A percentile compares a stretch with the other conserved stretches of the same genome.
Evolutionary conservation across 2,329 filamentous ascomycete genomes (phyloP).

Genomic region (Alternaria arbusti): DNA sequence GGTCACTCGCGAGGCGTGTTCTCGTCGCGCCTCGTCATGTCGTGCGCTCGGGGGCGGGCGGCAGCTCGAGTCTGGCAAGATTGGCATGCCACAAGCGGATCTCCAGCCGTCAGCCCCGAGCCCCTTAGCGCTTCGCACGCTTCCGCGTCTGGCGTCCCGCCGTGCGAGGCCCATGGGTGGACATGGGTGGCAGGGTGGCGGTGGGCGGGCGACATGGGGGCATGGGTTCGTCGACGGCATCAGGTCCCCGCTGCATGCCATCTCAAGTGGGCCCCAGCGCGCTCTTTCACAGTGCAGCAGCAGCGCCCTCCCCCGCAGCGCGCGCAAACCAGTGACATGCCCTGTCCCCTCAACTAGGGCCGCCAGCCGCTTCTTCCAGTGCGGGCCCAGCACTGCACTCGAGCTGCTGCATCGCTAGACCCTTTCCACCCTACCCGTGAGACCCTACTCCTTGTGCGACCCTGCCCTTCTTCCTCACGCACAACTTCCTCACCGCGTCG

Average conservation of each 20-base stretch:
- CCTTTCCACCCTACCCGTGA: constrained; percentile 10
- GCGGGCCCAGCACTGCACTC: constrained; percentile 8
- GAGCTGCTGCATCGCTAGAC: constrained; percentile 11
- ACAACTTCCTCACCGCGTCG: constrained; percentile 1
- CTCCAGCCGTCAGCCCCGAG: constrained; percentile 11
- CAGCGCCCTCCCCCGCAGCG: constrained; percentile 14
- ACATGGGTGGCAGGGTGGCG: not conserved
- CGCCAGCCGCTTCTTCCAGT: constrained; percentile 13
- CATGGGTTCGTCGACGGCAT: constrained; percentile 11
- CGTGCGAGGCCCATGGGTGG: not conserved
- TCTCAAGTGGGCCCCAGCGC: constrained; percentile 4
- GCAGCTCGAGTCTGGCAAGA: constrained; percentile 5
- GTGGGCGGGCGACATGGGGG: not conserved
- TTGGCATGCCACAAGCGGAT: constrained; percentile 10
- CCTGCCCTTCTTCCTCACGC: constrained; percentile 4
- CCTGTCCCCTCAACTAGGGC: constrained; percentile 13
- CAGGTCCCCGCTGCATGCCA: constrained; percentile 18
- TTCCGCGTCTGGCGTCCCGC: constrained; percentile 14
- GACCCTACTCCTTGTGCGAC: constrained; percentile 15
- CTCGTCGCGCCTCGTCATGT: not conserved
- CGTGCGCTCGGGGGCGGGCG: not conserved
- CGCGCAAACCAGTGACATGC: constrained; percentile 17
- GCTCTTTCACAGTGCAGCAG: constrained; percentile 16
- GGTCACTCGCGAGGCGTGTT: not conserved
- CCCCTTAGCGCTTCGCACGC: constrained; percentile 7